These are phyloP conservation scores for Acer saccharum DNA, from an alignment of 345 rosid species.

Conservation along the genomic window DNA sequence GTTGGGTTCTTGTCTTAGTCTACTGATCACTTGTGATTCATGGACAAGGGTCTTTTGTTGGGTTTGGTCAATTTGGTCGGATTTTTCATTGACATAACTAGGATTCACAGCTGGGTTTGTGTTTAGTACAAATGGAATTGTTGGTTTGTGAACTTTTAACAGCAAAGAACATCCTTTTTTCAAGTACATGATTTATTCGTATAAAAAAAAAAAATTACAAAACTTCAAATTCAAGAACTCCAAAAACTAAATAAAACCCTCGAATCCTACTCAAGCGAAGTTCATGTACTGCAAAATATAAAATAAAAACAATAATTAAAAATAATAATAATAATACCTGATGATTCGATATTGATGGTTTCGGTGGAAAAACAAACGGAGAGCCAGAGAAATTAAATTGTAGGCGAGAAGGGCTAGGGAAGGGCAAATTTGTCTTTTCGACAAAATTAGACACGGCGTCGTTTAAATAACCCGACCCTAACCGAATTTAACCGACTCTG, in stretches of 20 bases:
- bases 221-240: not conserved
- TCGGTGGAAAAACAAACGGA: not conserved
- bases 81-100: conserved; percentile 15
- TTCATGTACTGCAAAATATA: not conserved
- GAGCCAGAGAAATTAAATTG: not conserved
- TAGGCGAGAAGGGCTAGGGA: not conserved
- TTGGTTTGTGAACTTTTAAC: conserved; percentile 47
- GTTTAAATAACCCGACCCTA: not conserved
- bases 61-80: conserved; percentile 16
- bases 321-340: conserved; percentile 9
- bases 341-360: not conserved
- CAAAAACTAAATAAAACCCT: not conserved
- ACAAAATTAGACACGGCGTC: not conserved
- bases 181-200: conserved; percentile 41
- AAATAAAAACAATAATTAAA: not conserved
- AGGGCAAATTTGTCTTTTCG: not conserved
- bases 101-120: conserved; percentile 38
- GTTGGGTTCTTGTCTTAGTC: conserved; percentile 52
- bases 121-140: conserved; percentile 46
- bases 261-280: not conserved
- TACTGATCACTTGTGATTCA: conserved; percentile 53
- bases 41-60: conserved; percentile 26
- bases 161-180: conserved; percentile 55
- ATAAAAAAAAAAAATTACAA: not conserved
- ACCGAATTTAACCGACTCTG: no score